Conservation (phyloP, 352 stramenopile genomes). For the Albugo laibachii region DNA sequence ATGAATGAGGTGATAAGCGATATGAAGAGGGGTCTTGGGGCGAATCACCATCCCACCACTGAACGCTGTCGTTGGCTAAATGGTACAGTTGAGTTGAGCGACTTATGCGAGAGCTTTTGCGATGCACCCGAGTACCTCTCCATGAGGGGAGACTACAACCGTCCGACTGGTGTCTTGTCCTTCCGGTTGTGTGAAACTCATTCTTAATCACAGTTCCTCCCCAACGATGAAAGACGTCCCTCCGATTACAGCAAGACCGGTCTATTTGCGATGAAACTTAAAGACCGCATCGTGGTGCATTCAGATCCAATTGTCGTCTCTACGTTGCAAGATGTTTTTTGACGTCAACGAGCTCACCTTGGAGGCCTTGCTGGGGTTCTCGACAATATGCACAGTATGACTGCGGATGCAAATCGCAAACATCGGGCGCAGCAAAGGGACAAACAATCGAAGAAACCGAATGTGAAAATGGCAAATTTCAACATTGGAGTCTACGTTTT, state of each 20-base stretch:
- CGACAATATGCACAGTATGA: not conserved
- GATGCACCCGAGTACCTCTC: not conserved
- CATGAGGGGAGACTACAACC: not conserved
- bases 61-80: not conserved
- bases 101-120: constrained; percentile 2
- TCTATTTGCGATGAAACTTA: not conserved
- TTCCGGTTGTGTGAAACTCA: not conserved
- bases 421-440: not conserved
- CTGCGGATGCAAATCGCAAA: not conserved
- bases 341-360: not conserved
- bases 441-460: not conserved
- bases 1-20: constrained; percentile 7
- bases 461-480: not conserved
- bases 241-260: constrained; percentile 3
- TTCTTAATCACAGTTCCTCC: constrained; percentile 3
- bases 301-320: not conserved
- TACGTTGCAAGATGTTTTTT: too few species aligned
- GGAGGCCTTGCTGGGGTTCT: not conserved
- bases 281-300: not conserved
- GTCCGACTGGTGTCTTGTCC: not conserved
- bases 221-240: not conserved
- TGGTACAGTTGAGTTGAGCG: constrained; percentile 6
- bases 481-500: not conserved
- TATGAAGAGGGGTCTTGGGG: constrained; percentile 1
- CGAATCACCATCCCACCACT: constrained; percentile 4